Base-by-base conservation (phyloP, 176 grass and related monocot species). In the Paspalum vaginatum region DNA sequence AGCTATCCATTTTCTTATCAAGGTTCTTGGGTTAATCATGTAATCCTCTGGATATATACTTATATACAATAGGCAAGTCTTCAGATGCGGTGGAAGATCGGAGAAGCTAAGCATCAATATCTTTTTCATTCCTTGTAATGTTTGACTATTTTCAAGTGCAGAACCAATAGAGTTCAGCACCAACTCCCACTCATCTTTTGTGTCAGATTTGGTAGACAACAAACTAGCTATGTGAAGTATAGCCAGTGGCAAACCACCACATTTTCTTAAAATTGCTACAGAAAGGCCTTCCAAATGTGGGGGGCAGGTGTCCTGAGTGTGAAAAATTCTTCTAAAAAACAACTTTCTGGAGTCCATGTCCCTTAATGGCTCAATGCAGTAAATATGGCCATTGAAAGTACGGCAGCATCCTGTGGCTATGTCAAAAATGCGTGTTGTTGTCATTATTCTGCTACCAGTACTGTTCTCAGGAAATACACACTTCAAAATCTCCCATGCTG, bases 11-110 rank as follows among this genome's bases (percentile, higher is more conserved):
- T n/a, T 77, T 63, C 9, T 9, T 61, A 51, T 84, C 6, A 83
- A 7, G 0, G 9, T 0, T 69, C 18, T 8, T 39, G 41, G 11
- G 0, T 1, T 1, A 2, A 77, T 84, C 4, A 0, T 20, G 0
- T 4, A 77, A 61, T 85, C 83, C n/a, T 85, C 83, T 16, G 65
- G 74, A 63, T 62, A 85, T 85, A 71, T 22, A 5, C 44, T 61
- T 7, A 84, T 8, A 40, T 84, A 84, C 1, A 84, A 8, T 2
- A 77, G 69, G 15, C 83, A 85, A 44, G 37, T 71, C 75, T 78
- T 78, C 6, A 85, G 0, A 4, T 78, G 21, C 4, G 16, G n/a
- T 5, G 83, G 65, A 37, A 85, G 65, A 37, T 85, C 75, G 26
- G 14, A 37, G 10, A 62, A 85, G 67, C 83, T 85, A 54, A 54